phyloP scores from a whole-genome alignment of 305 asterid species.

The Fraxinus paxiana region DNA sequence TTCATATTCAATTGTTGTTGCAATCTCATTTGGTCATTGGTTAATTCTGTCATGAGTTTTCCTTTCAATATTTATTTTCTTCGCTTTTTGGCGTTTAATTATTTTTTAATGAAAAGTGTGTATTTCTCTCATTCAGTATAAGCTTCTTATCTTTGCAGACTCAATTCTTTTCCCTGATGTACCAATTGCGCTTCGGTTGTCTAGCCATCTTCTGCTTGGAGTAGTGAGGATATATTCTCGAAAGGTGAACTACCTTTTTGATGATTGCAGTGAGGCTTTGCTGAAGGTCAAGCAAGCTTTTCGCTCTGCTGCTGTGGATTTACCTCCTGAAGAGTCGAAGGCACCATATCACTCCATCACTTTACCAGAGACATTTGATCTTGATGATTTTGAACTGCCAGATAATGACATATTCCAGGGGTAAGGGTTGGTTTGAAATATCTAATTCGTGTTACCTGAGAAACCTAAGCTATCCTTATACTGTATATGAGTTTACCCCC shows the following conservation, averaged over 20 bases:
- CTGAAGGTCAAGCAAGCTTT: conserved; percentile 93
- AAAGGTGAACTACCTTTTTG: conserved; percentile 95
- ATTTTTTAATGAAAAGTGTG: background rate
- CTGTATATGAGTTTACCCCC: background rate
- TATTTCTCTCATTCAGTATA: conserved; percentile 18
- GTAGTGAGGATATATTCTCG: conserved; percentile 92
- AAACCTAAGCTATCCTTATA: conserved; percentile 11
- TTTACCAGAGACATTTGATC: conserved; percentile 96
- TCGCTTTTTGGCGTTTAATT: background rate
- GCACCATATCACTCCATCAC: conserved; percentile 98
- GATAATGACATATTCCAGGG: conserved; percentile 84
- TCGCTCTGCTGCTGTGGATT: conserved; percentile 93
- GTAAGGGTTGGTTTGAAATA: conserved; percentile 66
- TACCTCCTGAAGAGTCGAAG: conserved; percentile 99
- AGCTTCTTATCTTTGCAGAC: conserved; percentile 46
- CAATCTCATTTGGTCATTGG: background rate
- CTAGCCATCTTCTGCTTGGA: conserved; percentile 98
- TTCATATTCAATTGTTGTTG: background rate
- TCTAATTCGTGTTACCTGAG: conserved; percentile 1
- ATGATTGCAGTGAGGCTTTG: conserved; percentile 94
- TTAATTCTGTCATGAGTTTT: background rate
- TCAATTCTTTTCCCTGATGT: conserved; percentile 86
- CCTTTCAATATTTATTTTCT: background rate
- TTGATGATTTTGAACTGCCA: conserved; percentile 97
- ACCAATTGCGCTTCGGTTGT: conserved; percentile 93